Conservation (phyloP, 441 rosid genomes). For the Adansonia grandidieri region DNA sequence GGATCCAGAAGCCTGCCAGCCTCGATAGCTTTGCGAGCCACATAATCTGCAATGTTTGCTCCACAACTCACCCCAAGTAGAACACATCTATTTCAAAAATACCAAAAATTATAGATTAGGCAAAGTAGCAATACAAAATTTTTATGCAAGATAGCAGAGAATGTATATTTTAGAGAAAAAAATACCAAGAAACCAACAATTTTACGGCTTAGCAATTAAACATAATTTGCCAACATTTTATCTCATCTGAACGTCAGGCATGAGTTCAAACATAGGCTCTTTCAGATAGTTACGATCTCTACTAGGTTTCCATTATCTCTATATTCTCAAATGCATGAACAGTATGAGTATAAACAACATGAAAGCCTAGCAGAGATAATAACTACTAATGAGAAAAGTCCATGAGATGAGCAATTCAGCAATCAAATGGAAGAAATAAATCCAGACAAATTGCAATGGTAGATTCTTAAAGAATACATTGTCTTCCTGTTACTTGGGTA, state of each 20-base stretch:
- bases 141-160: background rate
- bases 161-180: background rate
- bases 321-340: background rate
- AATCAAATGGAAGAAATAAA: slow-evolving; percentile 15
- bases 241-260: background rate
- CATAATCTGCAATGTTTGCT: slow-evolving; percentile 83
- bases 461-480: background rate
- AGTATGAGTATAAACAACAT: background rate
- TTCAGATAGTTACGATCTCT: background rate
- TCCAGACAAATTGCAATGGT: background rate
- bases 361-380: slow-evolving; percentile 5
- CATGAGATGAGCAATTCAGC: background rate
- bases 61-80: slow-evolving; percentile 95
- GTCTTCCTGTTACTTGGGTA: background rate
- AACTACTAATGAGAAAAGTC: background rate
- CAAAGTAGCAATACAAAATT: background rate
- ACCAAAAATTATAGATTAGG: slow-evolving; percentile 11
- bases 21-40: slow-evolving; percentile 80
- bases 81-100: slow-evolving; percentile 66
- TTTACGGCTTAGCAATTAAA: background rate
- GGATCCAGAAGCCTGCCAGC: slow-evolving; percentile 77
- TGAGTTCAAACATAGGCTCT: background rate
- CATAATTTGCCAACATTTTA: background rate
- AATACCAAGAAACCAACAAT: background rate
- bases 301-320: background rate